Conservation (phyloP, 306 rosid species). For the Alnus glutinosa region DNA sequence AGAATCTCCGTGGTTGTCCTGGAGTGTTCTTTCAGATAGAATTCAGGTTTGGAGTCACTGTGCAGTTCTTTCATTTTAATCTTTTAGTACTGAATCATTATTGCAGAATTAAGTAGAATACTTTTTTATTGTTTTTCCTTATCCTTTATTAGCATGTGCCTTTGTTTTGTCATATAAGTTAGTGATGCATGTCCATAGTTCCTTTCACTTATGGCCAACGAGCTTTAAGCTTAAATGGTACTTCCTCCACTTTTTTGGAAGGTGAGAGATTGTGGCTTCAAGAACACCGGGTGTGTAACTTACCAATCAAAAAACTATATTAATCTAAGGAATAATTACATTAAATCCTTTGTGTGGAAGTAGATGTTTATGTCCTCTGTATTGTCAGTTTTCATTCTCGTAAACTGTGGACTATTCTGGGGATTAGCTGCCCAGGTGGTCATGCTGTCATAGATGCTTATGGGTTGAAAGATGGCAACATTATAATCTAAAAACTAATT, state of each 20-base stretch:
- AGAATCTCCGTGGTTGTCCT: conserved; percentile 68
- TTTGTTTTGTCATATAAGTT: background rate
- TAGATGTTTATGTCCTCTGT: background rate
- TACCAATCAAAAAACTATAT: background rate
- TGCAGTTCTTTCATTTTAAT: background rate
- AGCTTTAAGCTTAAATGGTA: background rate
- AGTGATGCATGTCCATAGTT: background rate
- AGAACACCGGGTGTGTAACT: background rate
- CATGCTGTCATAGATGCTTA: background rate
- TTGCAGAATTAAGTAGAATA: background rate
- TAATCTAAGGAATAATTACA: background rate
- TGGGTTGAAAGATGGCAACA: background rate
- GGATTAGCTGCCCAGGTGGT: background rate
- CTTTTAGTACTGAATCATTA: background rate
- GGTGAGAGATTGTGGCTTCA: background rate
- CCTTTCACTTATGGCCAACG: background rate
- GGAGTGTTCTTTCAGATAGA: conserved; percentile 73
- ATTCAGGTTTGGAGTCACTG: conserved; percentile 52
- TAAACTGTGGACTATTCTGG: background rate
- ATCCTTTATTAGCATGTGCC: background rate
- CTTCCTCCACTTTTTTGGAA: conserved; percentile 1
- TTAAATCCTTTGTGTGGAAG: background rate
- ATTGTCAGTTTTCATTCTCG: background rate
- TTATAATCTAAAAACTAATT: background rate
- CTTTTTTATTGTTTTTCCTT: background rate